Evolutionary conservation across 495 filamentous ascomycete genomes (phyloP).

Genomic region (Penicillium flavigenum): DNA sequence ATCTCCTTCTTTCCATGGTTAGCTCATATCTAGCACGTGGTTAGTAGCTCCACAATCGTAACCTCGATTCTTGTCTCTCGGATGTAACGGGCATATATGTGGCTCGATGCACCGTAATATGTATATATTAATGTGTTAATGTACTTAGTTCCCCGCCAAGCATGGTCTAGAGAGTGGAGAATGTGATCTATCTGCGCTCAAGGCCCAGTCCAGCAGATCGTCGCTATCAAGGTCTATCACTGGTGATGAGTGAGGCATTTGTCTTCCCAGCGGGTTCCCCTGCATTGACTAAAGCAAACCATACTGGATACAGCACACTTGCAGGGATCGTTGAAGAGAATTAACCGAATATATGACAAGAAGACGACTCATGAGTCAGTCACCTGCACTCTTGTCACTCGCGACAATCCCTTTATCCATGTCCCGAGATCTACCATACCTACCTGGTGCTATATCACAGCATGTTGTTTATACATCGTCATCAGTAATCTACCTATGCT

Average conservation of each 20-base stretch:
- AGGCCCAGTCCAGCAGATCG: conserved; percentile 6
- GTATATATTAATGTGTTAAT: not conserved
- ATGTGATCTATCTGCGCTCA: conserved; percentile 3
- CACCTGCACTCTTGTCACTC: too few relatives aligned
- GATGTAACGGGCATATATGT: not conserved
- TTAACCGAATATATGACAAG: not conserved
- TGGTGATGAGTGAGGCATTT: not conserved
- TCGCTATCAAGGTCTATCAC: not conserved
- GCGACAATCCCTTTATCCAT: not conserved
- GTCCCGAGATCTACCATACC: not conserved
- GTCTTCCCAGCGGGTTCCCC: not conserved
- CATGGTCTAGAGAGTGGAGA: not conserved
- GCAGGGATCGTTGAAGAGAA: not conserved
- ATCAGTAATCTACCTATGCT: not conserved
- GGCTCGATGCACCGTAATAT: not conserved
- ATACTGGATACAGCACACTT: not conserved
- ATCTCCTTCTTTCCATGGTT: not conserved
- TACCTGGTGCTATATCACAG: not conserved
- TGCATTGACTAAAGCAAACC: not conserved
- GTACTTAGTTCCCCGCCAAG: not conserved
- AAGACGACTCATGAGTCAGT: not conserved
- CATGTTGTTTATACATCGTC: not conserved
- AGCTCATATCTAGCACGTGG: too few relatives aligned
- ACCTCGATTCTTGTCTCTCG: too few relatives aligned
- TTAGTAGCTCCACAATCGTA: too few relatives aligned